Evolutionary conservation across 2,329 filamentous ascomycete species (phyloP), one percentile per base, ranked within the genome.

Genomic region (Penicillium aurantiogriseum): DNA sequence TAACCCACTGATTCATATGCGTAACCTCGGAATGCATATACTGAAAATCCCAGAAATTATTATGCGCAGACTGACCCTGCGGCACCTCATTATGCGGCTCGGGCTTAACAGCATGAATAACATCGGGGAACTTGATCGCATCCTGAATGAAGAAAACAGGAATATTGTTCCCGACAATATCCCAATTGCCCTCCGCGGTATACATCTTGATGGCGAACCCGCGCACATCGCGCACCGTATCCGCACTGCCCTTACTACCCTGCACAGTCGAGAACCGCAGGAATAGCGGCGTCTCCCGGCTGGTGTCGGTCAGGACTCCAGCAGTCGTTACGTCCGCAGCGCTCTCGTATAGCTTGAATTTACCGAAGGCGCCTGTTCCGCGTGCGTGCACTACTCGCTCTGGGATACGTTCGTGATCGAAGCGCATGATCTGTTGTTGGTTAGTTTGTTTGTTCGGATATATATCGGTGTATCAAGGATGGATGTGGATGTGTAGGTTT

Each of bases 141-240:
- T 77, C 75, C 55, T 76, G 75, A 35, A 77, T 76, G 48, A 77
- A 77, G 61, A 77, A 77, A 1, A 76, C 70, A 0, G 75, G 74
- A 21, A 77, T 75, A 45, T 76, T 76, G 52, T 77, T 76, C 11
- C 74, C 74, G 6, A 76, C 74, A 46, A 77, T 71, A 61, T 76
- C 73, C 85, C 87, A 90, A 64, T 90, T 91, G 4, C 89, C 89
- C 66, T 92, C 89, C 0, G 88, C 77, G 0, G 89, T 92, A 69
- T 92, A 92, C 67, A 90, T 86, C 73, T 90, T 91, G 61, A 90
- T 75, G 0, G 90, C 89, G 62, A 93, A 94, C 1, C 90, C 90
- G 38, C 89, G 85, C 2, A 92, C 88, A 77, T 94, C 90, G n/a
- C 90, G 84, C 1, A 92, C 90, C 0, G 89, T 92, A 69, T 94